These are phyloP conservation scores for Mollisia scopiformis DNA, from an alignment of 2,329 filamentous ascomycete genomes.

Conservation along the genomic window DNA sequence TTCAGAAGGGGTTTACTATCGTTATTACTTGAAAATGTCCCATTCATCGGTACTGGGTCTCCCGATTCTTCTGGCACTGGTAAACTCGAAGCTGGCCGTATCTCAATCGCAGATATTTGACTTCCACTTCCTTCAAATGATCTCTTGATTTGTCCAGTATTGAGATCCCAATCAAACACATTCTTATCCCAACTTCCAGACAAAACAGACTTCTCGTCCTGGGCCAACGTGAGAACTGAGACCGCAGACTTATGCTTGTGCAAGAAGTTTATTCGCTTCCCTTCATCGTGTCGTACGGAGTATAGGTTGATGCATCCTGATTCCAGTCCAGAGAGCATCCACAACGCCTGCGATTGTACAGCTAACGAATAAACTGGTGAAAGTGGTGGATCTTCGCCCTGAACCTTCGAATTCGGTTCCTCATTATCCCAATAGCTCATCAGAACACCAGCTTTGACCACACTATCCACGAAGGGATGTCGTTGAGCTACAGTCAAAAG, in stretches of 20 bases:
- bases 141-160: slow-evolving; percentile 77
- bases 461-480: slow-evolving; percentile 96
- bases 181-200: slow-evolving; percentile 98
- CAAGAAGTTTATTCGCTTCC: slow-evolving; percentile 81
- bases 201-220: slow-evolving; percentile 84
- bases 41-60: slow-evolving; percentile 59
- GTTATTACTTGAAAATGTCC: slow-evolving; percentile 80
- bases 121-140: slow-evolving; percentile 77
- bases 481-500: slow-evolving; percentile 92
- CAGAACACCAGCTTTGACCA: slow-evolving; percentile 90
- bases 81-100: slow-evolving; percentile 75
- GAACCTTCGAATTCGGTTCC: slow-evolving; percentile 56
- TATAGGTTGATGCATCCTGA: slow-evolving; percentile 93
- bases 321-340: slow-evolving; percentile 88
- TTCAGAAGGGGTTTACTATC: slow-evolving; percentile 58
- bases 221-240: slow-evolving; percentile 78
- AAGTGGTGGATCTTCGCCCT: slow-evolving; percentile 61
- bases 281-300: slow-evolving; percentile 91
- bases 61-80: slow-evolving; percentile 75
- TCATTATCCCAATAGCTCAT: slow-evolving; percentile 99
- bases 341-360: slow-evolving; percentile 85
- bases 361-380: slow-evolving; percentile 95
- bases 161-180: slow-evolving; percentile 92
- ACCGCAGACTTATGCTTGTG: slow-evolving; percentile 89
- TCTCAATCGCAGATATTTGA: slow-evolving; percentile 88